Evolutionary conservation across 192 early-diverging fungal species (phyloP), one percentile per base, ranked within the genome.

Genomic region (Diversispora eburnea): DNA sequence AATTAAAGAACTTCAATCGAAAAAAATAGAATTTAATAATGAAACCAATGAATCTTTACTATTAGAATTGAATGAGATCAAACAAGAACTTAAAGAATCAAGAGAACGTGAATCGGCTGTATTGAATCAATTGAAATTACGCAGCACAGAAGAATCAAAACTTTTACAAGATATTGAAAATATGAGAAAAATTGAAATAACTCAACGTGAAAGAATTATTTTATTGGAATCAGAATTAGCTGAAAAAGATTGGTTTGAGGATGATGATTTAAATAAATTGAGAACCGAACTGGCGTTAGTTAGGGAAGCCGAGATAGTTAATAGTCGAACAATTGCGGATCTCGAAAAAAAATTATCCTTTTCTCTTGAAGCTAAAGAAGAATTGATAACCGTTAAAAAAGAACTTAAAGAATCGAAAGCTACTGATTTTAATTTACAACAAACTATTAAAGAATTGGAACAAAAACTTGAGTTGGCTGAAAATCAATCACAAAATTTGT

Each of bases 401-500:
- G 52, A 70, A 57, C 68, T 70, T 20, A 7, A 19, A 15, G 8
- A 58, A 47, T 9, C 19, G 13, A 57, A 70, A 15, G 9, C n/a
- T 10, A 56, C 41, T 6, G 52, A 70, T 12, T 46, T 33, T 8
- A 25, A 56, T 25, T 41, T 70, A 45, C 22, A 4, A 41, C 13
- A 55, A 20, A 70, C 51, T 22, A 43, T 57, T 54, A 33, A 70
- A 70, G 68, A 70, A 3, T 54, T 57, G n/a, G 68, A 70, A 56
- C 3, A 8, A 48, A 66, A 66, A 17, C 64, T 66, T 46, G 8
- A 43, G 5, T 12, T n/a, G 43, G 55, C 55, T 17, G 15, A 70
- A 57, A 33, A 57, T 3, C 47, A 70, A 56, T 43, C 52, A 43
- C 13, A 56, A 12, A 42, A 57, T 51, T 15, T 58, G 17, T 54